These are phyloP conservation scores for Exophiala bonariae DNA, from an alignment of 2,329 filamentous ascomycete species.

Conservation along the genomic window DNA sequence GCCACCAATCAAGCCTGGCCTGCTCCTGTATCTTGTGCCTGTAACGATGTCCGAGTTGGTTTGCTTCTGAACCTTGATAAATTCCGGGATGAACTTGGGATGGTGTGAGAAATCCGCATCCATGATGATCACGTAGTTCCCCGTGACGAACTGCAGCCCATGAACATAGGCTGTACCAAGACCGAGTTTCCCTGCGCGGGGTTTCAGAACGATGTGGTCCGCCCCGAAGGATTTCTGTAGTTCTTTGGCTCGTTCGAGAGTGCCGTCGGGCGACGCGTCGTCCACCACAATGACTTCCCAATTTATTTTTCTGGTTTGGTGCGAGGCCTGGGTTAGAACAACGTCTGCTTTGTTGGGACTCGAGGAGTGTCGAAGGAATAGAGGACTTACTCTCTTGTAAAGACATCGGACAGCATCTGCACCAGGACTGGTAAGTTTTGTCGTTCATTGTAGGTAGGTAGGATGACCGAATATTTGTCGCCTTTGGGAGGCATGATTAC, in stretches of 20 bases:
- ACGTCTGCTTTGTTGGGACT: neutral
- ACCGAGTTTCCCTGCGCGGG: conserved; percentile 92
- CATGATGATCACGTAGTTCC: conserved; percentile 99
- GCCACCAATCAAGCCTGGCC: conserved; percentile 65
- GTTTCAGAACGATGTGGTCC: conserved; percentile 77
- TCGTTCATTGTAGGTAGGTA: conserved; percentile 98
- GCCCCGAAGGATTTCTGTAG: conserved; percentile 80
- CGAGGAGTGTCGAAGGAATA: no score
- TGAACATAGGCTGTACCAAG: conserved; percentile 96
- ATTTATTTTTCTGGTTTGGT: conserved; percentile 72
- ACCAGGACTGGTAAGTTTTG: conserved; percentile 93
- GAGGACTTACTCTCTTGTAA: conserved; percentile 84
- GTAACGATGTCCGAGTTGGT: conserved; percentile 94
- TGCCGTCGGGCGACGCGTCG: conserved; percentile 95
- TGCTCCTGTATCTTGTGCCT: conserved; percentile 82
- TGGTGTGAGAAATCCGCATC: conserved; percentile 99
- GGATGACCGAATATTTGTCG: conserved; percentile 94
- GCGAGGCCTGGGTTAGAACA: neutral
- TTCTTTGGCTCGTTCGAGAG: conserved; percentile 84
- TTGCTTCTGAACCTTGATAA: conserved; percentile 78
- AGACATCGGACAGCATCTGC: conserved; percentile 90
- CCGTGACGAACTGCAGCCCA: conserved; percentile 82
- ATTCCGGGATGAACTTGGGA: conserved; percentile 96
- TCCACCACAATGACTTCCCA: conserved; percentile 99
- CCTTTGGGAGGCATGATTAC: conserved; percentile 40